A percentile compares a stretch with the other conserved stretches of the same genome.
These are phyloP conservation scores for Prototheca cutis DNA, from an alignment of 163 green algal species.

Conservation along the genomic window DNA sequence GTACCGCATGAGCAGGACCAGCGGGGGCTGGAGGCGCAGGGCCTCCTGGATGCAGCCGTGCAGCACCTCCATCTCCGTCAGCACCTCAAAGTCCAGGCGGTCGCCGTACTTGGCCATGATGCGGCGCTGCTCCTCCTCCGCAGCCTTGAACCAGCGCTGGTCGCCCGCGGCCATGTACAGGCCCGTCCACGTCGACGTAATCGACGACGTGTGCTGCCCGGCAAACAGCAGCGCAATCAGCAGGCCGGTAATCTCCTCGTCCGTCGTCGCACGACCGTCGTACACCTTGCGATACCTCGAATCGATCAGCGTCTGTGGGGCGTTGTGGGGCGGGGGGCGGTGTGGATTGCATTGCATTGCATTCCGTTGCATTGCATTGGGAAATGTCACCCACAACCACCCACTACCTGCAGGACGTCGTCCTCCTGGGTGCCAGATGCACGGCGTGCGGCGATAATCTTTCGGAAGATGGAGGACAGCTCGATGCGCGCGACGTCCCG, in stretches of 20 bases:
- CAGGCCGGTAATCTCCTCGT: constrained; percentile 93
- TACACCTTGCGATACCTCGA: constrained; percentile 66
- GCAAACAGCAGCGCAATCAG: constrained; percentile 97
- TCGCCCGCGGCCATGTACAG: constrained; percentile 56
- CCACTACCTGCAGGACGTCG: constrained; percentile 79
- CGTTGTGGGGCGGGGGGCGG: constrained; percentile 20
- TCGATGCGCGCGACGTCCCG: constrained; percentile 75
- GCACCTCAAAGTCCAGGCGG: constrained; percentile 71
- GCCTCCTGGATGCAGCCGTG: constrained; percentile 68
- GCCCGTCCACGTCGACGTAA: constrained; percentile 90
- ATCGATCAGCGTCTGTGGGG: constrained; percentile 72
- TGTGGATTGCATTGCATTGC: too few relatives aligned
- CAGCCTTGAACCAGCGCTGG: constrained; percentile 13
- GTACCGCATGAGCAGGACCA: constrained; percentile 88
- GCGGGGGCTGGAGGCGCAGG: constrained; percentile 86
- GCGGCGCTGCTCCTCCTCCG: constrained; percentile 73
- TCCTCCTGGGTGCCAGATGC: constrained; percentile 51
- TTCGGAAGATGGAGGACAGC: constrained; percentile 72
- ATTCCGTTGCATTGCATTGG: too few relatives aligned
- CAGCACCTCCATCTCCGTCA: constrained; percentile 78
- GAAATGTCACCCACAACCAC: too few relatives aligned
- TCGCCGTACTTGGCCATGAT: constrained; percentile 65
- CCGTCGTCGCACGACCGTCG: constrained; percentile 59
- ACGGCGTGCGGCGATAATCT: constrained; percentile 57
- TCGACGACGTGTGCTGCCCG: constrained; percentile 92